phyloP scores from a whole-genome alignment of 805 yeast genomes.

The Candida germanica region DNA sequence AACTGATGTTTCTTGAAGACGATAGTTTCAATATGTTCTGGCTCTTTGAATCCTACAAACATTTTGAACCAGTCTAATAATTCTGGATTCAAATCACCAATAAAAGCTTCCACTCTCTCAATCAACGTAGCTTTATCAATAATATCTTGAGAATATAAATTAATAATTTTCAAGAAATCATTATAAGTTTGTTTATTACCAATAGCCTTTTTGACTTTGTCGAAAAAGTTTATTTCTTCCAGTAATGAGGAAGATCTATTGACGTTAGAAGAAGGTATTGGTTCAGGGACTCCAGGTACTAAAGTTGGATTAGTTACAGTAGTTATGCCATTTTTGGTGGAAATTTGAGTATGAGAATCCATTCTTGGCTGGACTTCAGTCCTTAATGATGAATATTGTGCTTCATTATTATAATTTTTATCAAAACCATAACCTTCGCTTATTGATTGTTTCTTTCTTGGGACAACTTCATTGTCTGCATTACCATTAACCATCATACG shows the following conservation, averaged over 20 bases:
- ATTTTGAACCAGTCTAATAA: constrained; percentile 86
- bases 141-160: constrained; percentile 85
- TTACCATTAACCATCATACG: constrained; percentile 1
- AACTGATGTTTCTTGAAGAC: constrained; percentile 85
- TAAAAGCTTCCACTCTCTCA: constrained; percentile 77
- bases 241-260: constrained; percentile 58
- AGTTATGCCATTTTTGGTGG: constrained; percentile 24
- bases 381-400: constrained; percentile 48
- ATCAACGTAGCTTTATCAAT: constrained; percentile 80
- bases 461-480: constrained; percentile 4
- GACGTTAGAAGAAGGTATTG: constrained; percentile 48
- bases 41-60: constrained; percentile 88
- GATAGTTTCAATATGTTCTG: constrained; percentile 84
- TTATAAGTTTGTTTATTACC: constrained; percentile 87
- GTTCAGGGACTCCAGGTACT: constrained; percentile 85
- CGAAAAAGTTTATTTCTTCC: constrained; percentile 89
- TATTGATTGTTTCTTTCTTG: constrained; percentile 20
- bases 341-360: constrained; percentile 14
- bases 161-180: constrained; percentile 86
- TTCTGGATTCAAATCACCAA: constrained; percentile 74
- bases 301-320: constrained; percentile 55
- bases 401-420: constrained; percentile 34
- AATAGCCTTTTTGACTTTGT: constrained; percentile 82
- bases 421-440: constrained; percentile 29
- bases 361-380: constrained; percentile 24